A percentile compares a stretch with the other conserved stretches of the same genome.
Evolutionary conservation across 495 filamentous ascomycete genomes (phyloP).

Genomic region (Trichoderma gamsii): DNA sequence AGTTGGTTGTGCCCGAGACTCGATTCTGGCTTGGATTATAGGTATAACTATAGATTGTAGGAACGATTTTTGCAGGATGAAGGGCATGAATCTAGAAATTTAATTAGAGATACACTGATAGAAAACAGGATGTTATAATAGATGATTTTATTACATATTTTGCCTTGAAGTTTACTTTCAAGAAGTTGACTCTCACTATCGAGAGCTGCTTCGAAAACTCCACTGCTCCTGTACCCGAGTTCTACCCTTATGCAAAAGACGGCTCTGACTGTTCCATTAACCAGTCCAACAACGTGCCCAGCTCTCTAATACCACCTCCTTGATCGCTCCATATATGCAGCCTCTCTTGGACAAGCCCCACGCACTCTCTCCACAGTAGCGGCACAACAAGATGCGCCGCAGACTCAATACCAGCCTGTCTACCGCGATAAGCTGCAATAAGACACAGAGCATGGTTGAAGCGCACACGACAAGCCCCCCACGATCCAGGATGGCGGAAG

Average conservation of each 20-base stretch:
- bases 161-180: neutral
- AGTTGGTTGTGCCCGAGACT: neutral
- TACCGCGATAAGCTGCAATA: neutral
- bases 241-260: neutral
- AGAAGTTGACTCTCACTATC: too few species aligned
- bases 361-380: conserved; percentile 10
- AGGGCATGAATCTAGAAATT: too few species aligned
- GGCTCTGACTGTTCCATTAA: neutral
- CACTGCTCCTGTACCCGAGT: too few species aligned
- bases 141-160: too few species aligned
- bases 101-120: too few species aligned
- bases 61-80: neutral
- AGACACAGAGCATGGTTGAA: conserved; percentile 15
- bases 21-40: neutral
- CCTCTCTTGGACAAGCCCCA: conserved; percentile 1
- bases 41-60: neutral
- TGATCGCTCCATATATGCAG: conserved; percentile 15
- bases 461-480: conserved; percentile 6
- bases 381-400: conserved; percentile 13
- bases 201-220: too few species aligned
- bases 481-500: conserved; percentile 13
- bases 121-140: too few species aligned
- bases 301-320: neutral
- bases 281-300: neutral
- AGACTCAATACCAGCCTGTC: neutral